Evolutionary conservation across 106 monocot genomes (phyloP), one percentile per base, ranked within the genome.

Genomic region (Acorus calamus): DNA sequence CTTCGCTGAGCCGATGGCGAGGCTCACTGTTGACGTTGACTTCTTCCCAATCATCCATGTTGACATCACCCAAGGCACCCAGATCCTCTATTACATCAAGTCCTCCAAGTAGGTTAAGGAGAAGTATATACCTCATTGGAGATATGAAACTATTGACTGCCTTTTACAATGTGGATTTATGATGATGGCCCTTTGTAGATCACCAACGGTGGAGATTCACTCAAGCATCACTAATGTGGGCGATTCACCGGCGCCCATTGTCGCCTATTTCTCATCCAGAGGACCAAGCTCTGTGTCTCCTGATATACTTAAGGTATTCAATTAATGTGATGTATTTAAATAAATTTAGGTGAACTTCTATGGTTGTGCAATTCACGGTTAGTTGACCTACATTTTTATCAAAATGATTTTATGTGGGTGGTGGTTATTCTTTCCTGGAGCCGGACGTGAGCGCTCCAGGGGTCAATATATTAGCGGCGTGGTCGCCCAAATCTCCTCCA

Each of bases 361-460:
- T 28, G 28, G 28, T 28, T 28, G 28, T 28, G 28, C 1, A 28
- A 28, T 28, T 28, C 28, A 28, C 1, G 28, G 28, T 28, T 28
- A 28, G 28, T 28, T 28, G 28, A 28, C 28, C 28, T 28, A 28
- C 28, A 1, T 28, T 28, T 28, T 28, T 28, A 28, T 28, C 28
- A 28, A 28, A 28, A 28, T 28, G 28, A 28, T 28, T 28, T 28
- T 0, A 28, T 28, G 28, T 28, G 28, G 28, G 28, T 28, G 28
- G 28, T 28, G 28, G 28, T 28, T 28, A 28, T 47, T 13, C 12
- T 8, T 62, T 50, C 8, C 53, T 58, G 54, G 55, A 87, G 87
- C 86, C 86, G 42, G 92, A 87, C 42, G 73, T 92, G 11, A 61
- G 73, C 45, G 92, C 87, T 51, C 92, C 92, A 2, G 89, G 89